A percentile compares a stretch with the other conserved stretches of the same genome.
phyloP scores from a whole-genome alignment of 257 asterid genomes.

The Solanum habrochaites region DNA sequence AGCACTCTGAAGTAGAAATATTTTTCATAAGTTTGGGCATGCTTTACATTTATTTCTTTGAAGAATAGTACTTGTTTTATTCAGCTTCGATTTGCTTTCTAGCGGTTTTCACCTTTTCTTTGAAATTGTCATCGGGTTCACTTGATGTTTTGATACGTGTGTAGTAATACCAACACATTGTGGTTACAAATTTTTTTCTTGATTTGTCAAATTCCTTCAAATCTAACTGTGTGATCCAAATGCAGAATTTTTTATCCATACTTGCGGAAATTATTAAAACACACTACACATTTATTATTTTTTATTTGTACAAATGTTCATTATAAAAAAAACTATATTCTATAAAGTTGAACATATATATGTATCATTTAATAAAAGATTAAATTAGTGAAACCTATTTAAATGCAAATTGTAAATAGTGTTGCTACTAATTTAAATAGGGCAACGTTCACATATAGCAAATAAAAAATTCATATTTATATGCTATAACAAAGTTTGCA shows the following conservation, averaged over 20 bases:
- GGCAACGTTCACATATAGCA: no score
- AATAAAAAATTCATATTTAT: no score
- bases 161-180: conserved; percentile 19
- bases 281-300: background rate
- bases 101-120: background rate
- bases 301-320: background rate
- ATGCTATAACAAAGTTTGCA: no score
- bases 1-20: conserved; percentile 82
- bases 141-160: no score
- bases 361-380: no score
- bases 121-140: no score
- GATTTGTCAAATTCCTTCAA: conserved; percentile 96
- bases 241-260: background rate
- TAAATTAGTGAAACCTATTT: no score
- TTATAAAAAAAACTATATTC: no score
- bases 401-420: no score
- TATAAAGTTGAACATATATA: no score
- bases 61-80: conserved; percentile 50
- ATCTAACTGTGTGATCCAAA: conserved; percentile 72
- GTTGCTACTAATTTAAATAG: no score
- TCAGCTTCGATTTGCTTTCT: background rate
- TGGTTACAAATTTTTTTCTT: conserved; percentile 72
- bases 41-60: conserved; percentile 96
- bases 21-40: conserved; percentile 93
- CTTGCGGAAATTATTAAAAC: background rate